Evolutionary conservation across 106 monocot genomes (phyloP).

Genomic region (Chionographis japonica): DNA sequence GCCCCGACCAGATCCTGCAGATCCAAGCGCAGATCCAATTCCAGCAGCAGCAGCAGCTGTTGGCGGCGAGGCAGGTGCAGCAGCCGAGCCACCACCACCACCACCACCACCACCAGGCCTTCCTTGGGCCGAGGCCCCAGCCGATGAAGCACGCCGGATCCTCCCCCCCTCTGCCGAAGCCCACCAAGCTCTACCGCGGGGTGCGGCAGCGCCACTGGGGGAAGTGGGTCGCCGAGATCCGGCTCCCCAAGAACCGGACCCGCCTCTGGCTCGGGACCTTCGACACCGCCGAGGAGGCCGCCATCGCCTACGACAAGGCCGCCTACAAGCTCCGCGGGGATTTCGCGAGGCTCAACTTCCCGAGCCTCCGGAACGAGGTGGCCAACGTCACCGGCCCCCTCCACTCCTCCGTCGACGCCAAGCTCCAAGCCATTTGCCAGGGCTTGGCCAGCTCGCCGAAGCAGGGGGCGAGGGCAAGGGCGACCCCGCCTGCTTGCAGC

Average conservation of each 20-base stretch:
- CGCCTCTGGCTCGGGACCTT: slow-evolving; percentile 73
- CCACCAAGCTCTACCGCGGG: slow-evolving; percentile 52
- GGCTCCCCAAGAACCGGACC: slow-evolving; percentile 62
- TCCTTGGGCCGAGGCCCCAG: slow-evolving; percentile 37
- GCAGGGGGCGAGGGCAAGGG: background rate
- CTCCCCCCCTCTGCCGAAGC: background rate
- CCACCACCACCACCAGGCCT: slow-evolving; percentile 6
- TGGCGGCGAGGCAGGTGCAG: background rate
- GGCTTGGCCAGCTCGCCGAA: slow-evolving; percentile 10
- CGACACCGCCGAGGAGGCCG: slow-evolving; percentile 64
- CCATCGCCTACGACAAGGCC: slow-evolving; percentile 54
- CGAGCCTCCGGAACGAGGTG: slow-evolving; percentile 15
- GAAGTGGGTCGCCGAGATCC: slow-evolving; percentile 78
- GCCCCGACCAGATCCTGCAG: slow-evolving; percentile 55
- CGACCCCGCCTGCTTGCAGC: background rate
- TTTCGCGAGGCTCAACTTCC: slow-evolving; percentile 53
- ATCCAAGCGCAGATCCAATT: slow-evolving; percentile 63
- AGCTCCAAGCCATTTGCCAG: slow-evolving; percentile 44
- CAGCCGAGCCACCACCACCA: background rate
- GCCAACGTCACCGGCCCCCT: background rate
- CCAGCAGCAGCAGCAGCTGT: slow-evolving; percentile 24
- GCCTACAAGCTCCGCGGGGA: slow-evolving; percentile 57
- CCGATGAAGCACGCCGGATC: slow-evolving; percentile 57
- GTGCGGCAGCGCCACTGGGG: slow-evolving; percentile 78
- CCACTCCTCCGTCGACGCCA: slow-evolving; percentile 48